Evolutionary conservation across 1,284 basidiomycete genomes (phyloP), one percentile per base, ranked within the genome.

Genomic region (Papiliotrema nemorosa): DNA sequence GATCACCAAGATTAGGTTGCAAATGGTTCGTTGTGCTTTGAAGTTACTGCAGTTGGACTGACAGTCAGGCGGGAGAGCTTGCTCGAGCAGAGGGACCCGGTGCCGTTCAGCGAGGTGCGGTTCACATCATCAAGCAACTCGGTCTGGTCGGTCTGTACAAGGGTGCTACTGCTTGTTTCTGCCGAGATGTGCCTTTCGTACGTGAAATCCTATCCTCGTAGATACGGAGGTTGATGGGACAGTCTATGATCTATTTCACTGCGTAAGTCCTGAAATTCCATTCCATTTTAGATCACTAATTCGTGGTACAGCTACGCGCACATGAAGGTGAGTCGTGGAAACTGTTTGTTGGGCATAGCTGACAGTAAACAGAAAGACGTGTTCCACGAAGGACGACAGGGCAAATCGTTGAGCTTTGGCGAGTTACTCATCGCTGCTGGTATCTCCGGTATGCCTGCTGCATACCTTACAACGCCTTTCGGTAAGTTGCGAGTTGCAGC

Each of bases 381-480:
- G 13, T 98, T 97, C 80, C 80, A 87, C 50, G 94, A 97, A 71
- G 94, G 94, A n/a, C 86, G 87, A 73, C 87, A 92, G 61, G 92
- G 91, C 61, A 97, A 97, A 77, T 85, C 88, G 64, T 79, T 98
- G 42, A 84, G 85, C 18, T 97, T 97, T 76, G 74, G 90, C 43
- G 93, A 98, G 78, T 89, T 93, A 47, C 79, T 98, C 46, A 77
- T 82, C 5, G 70, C 73, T 12, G 72, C 74, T 25, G 68, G 71
- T 55, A 63, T 79, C 40, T 77, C 79, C 54, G 94, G 94, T 61
- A 97, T 97, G 90, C 93, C 94, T 44, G 92, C 63, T 24, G 66
- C 64, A 21, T 63, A 63, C 22, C 37, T 63, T n/a, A 57, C 55
- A 1, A 57, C 55, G 13, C 50, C 51, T 7, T 34, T 37, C 21